Base-by-base conservation (phyloP, 176 grass and related monocot species). In the Rhipidocladum racemiflorum region DNA sequence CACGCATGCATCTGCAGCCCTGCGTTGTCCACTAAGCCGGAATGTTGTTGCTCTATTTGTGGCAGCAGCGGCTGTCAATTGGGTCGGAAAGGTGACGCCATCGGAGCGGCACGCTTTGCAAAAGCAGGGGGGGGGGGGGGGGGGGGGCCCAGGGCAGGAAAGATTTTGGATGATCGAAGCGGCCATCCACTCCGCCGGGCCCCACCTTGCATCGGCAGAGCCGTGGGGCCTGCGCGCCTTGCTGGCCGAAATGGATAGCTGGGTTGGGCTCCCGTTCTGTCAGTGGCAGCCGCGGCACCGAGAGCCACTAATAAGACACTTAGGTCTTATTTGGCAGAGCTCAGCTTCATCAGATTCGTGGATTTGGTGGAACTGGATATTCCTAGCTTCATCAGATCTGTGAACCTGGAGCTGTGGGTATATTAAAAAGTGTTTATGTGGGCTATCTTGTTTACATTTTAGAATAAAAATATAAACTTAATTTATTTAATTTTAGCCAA, bases 301-400 rank as follows among this genome's bases (percentile, higher is more conserved):
- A 79, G 76, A 54, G 53, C 79, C 79, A 69, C 40, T 88, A 74
- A 74, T 32, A 23, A 20, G 60, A 84, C 81, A 61, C 69, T 76
- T n/a, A n/a, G n/a, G n/a, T n/a, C n/a, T n/a, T n/a, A n/a, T n/a
- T n/a, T n/a, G n/a, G n/a, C n/a, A n/a, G n/a, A n/a, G n/a, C n/a
- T n/a, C n/a, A n/a, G n/a, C n/a, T n/a, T n/a, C n/a, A n/a, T n/a
- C n/a, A n/a, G n/a, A n/a, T n/a, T n/a, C n/a, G n/a, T n/a, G n/a
- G n/a, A n/a, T n/a, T n/a, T n/a, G n/a, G n/a, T n/a, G n/a, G n/a
- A n/a, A n/a, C n/a, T n/a, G n/a, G n/a, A n/a, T n/a, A n/a, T n/a
- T n/a, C n/a, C n/a, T n/a, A n/a, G n/a, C n/a, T n/a, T n/a, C n/a
- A n/a, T n/a, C n/a, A n/a, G n/a, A n/a, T n/a, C n/a, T n/a, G n/a